Evolutionary conservation across 2,329 filamentous ascomycete genomes (phyloP).

Genomic region (Diaporthe sp.): DNA sequence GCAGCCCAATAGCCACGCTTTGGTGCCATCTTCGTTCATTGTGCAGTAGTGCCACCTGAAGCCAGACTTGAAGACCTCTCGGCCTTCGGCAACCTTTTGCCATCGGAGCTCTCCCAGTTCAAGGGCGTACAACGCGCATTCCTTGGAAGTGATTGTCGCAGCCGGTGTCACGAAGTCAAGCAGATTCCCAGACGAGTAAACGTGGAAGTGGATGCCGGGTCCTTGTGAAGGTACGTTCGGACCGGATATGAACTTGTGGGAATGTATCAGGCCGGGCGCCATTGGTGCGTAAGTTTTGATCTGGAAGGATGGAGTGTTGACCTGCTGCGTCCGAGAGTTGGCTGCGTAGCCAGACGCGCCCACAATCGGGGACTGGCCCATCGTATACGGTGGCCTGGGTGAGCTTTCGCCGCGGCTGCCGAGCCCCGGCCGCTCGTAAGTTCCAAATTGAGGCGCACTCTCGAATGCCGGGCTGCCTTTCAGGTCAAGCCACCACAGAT

Average conservation of each 20-base stretch:
- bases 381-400: conserved; percentile 65
- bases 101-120: conserved; percentile 90
- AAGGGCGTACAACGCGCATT: conserved; percentile 90
- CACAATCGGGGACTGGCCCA: conserved; percentile 63
- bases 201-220: conserved; percentile 93
- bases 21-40: conserved; percentile 93
- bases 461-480: conserved; percentile 91
- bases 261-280: conserved; percentile 90
- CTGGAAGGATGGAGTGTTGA: conserved; percentile 75
- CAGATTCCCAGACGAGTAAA: conserved; percentile 91
- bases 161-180: conserved; percentile 96
- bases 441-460: conserved; percentile 70
- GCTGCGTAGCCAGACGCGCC: conserved; percentile 75
- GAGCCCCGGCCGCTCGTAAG: conserved; percentile 60
- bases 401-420: conserved; percentile 60
- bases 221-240: conserved; percentile 89
- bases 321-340: conserved; percentile 76
- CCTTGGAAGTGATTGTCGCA: conserved; percentile 84
- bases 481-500: conserved; percentile 97
- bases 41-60: conserved; percentile 99
- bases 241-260: conserved; percentile 89
- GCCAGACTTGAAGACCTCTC: conserved; percentile 91
- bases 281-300: conserved; percentile 82
- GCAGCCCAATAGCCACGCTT: conserved; percentile 96
- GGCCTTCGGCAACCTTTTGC: conserved; percentile 94